Base-by-base conservation (phyloP, 495 filamentous ascomycete species). In the Talaromyces trachyspermus region DNA sequence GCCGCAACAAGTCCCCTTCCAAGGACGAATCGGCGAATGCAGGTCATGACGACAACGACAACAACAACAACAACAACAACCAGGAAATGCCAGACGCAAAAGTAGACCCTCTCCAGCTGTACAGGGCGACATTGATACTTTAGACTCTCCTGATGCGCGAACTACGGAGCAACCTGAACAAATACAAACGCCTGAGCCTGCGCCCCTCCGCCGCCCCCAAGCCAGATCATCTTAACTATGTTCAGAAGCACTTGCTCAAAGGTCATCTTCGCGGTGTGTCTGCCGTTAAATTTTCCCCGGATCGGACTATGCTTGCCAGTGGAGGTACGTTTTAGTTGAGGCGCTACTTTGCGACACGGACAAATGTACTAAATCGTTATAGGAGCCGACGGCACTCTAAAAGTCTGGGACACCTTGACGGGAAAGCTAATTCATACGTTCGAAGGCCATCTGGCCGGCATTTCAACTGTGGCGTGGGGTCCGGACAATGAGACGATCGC, bases 401-500 rank as follows among this genome's bases (percentile, higher is more conserved):
- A 89, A 63, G 81, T 98, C 40, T 97, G 92, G 92, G 81, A 91
- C 53, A 82, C 86, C 0, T 50, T 62, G 7, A 89, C 85, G 3
- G 91, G 89, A 27, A 77, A 75, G 57, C 79, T 86, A 54, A 74
- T 88, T 48, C 84, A 95, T 54, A 92, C 87, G 0, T 77, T 98
- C n/a, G 83, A 94, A 56, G 92, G 89, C 20, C 92, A 98, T 68
- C 75, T 95, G 51, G 89, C 92, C 1, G 92, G 92, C 50, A 78
- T 98, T 10, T 91, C 86, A 0, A 88, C 87, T 20, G 72, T 98
- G 18, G 83, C 90, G 24, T 98, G 92, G 92, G 78, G 81, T 40
- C 91, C 94, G 2, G 89, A 95, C 63, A 87, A 83, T 30, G 76
- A 81, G 54, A 85, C 82, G 2, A 74, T 98, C 37, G 94, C 90